Percentiles rank a stretch among this genome's conserved stretches.
Evolutionary conservation across 192 early-diverging fungal genomes (phyloP).

Genomic region (Coemansia sp.): DNA sequence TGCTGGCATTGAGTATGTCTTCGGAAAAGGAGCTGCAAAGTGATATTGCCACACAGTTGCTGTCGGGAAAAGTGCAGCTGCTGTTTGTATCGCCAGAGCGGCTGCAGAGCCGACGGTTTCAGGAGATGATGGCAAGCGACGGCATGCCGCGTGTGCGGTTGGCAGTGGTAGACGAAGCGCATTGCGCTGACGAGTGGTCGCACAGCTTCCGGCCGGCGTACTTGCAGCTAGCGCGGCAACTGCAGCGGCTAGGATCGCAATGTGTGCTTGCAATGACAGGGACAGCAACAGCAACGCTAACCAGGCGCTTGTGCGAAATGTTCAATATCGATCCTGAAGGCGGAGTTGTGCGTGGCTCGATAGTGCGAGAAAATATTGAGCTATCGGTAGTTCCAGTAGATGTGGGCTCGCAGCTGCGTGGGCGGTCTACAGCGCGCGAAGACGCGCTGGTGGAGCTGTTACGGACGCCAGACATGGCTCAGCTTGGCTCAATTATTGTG

Average conservation of each 20-base stretch:
- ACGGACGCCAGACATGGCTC: constrained; percentile 51
- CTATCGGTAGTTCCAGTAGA: constrained; percentile 58
- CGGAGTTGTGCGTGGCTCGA: constrained; percentile 55
- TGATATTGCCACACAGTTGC: constrained; percentile 38
- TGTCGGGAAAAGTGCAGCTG: constrained; percentile 57
- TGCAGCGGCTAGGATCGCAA: constrained; percentile 50
- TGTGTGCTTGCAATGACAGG: constrained; percentile 73
- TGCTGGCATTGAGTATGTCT: constrained; percentile 63
- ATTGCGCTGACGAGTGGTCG: constrained; percentile 84
- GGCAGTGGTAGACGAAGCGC: constrained; percentile 77
- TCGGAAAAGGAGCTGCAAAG: constrained; percentile 38
- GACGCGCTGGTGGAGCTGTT: constrained; percentile 57
- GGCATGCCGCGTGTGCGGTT: constrained; percentile 58
- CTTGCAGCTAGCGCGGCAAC: constrained; percentile 56
- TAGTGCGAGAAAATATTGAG: constrained; percentile 61
- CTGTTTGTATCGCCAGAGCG: constrained; percentile 74
- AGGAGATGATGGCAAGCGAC: constrained; percentile 50
- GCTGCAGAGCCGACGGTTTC: constrained; percentile 61
- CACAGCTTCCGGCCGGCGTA: constrained; percentile 79
- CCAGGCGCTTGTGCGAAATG: constrained; percentile 58
- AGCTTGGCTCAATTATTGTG: constrained; percentile 63
- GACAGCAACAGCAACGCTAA: constrained; percentile 62
- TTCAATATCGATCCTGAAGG: constrained; percentile 53
- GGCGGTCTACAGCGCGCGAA: constrained; percentile 49
- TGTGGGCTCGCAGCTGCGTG: background rate